Evolutionary conservation across 2,329 filamentous ascomycete species (phyloP).

Genomic region (Verticillium dahliae): DNA sequence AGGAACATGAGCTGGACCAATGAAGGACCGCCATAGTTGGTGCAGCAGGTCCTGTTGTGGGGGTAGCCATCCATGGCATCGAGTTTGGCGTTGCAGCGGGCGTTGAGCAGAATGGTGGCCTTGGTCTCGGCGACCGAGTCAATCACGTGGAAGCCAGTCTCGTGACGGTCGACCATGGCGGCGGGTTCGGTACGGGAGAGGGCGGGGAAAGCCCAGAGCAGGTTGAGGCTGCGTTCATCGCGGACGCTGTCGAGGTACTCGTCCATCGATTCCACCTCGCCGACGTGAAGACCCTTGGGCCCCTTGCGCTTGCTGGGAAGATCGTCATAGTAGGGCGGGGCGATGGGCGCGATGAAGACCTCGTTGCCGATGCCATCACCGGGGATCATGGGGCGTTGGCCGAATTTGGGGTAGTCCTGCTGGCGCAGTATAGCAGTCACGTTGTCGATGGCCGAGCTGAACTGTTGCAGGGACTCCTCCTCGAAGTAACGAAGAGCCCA

Average conservation of each 20-base stretch:
- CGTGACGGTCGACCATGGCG: constrained; percentile 23
- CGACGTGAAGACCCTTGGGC: constrained; percentile 14
- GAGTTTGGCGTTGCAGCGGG: constrained; percentile 41
- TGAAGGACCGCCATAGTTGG: constrained; percentile 26
- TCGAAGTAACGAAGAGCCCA: constrained; percentile 11
- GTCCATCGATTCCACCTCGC: constrained; percentile 18
- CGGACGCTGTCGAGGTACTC: constrained; percentile 9
- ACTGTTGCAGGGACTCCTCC: constrained; percentile 9
- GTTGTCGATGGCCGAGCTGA: constrained; percentile 15
- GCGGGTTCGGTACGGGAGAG: constrained; percentile 2
- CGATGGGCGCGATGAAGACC: constrained; percentile 20
- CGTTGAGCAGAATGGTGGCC: constrained; percentile 43
- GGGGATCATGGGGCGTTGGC: constrained; percentile 13
- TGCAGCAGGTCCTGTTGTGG: constrained; percentile 45
- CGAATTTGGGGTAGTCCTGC: constrained; percentile 14
- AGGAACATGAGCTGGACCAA: constrained; percentile 14
- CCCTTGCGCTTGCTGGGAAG: constrained; percentile 6
- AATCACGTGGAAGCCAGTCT: constrained; percentile 36
- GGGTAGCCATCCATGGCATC: constrained; percentile 25
- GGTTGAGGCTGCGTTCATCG: constrained; percentile 10
- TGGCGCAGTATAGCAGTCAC: constrained; percentile 15
- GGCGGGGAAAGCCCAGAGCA: constrained; percentile 14
- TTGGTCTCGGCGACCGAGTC: constrained; percentile 31
- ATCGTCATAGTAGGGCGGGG: constrained; percentile 14
- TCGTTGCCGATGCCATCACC: constrained; percentile 19